A percentile compares a stretch with the other conserved stretches of the same genome.
phyloP scores from a whole-genome alignment of 1,139 yeast genomes.

The Candida tropicalis region DNA sequence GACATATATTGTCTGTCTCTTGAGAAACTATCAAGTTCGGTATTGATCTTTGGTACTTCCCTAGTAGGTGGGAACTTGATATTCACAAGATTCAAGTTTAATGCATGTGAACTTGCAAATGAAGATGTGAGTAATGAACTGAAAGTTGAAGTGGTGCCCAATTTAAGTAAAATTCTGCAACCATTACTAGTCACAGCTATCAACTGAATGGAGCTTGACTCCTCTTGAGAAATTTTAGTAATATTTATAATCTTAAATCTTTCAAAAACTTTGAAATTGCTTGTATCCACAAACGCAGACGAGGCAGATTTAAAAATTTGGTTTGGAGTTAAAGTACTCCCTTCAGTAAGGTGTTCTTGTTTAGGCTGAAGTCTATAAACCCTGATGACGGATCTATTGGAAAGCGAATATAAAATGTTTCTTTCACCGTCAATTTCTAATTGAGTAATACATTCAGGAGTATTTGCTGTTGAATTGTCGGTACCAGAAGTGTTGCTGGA shows the following conservation, averaged over 20 bases:
- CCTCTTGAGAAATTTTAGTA: conserved; percentile 60
- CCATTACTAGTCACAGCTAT: conserved; percentile 90
- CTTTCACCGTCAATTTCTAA: conserved; percentile 77
- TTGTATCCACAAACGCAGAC: conserved; percentile 50
- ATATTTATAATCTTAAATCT: conserved; percentile 63
- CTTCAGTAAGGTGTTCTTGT: conserved; percentile 41
- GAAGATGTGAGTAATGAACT: conserved; percentile 32
- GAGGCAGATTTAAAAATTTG: conserved; percentile 62
- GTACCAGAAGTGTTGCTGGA: conserved; percentile 15
- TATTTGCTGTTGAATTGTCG: conserved; percentile 16
- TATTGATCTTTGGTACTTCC: conserved; percentile 57
- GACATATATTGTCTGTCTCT: conserved; percentile 46
- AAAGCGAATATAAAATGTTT: conserved; percentile 75
- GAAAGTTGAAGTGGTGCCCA: conserved; percentile 36
- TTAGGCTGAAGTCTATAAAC: conserved; percentile 61
- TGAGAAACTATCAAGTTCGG: conserved; percentile 48
- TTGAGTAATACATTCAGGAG: conserved; percentile 63
- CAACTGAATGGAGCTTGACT: conserved; percentile 71
- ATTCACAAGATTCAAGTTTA: conserved; percentile 48
- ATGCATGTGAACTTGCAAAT: conserved; percentile 26
- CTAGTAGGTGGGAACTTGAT: conserved; percentile 79
- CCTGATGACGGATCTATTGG: conserved; percentile 80
- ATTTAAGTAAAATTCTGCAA: conserved; percentile 70
- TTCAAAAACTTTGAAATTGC: conserved; percentile 44
- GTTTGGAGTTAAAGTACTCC: conserved; percentile 44